Evolutionary conservation across 208 protist genomes (phyloP).

Genomic region (Trypanosomatidae sp.): DNA sequence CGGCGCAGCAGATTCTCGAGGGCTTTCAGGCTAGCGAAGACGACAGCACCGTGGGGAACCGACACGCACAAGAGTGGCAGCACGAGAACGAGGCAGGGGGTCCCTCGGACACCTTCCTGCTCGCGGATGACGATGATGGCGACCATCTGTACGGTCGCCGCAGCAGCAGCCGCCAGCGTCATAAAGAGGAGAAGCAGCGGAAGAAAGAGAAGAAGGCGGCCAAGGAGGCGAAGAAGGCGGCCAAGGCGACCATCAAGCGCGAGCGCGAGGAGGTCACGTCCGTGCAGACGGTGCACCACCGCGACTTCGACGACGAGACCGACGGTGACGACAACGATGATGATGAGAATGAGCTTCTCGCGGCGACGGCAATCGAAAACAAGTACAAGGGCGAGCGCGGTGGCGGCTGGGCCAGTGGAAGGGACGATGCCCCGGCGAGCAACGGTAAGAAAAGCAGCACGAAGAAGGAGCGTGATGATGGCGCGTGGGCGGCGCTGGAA

Average conservation of each 20-base stretch:
- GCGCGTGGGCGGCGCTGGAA: slow-evolving; percentile 21
- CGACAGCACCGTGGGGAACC: neutral
- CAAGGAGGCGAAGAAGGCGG: slow-evolving; percentile 19
- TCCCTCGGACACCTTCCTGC: neutral
- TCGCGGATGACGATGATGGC: neutral
- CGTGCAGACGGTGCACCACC: slow-evolving; percentile 3
- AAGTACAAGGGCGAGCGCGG: slow-evolving; percentile 14
- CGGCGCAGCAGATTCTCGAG: slow-evolving; percentile 55
- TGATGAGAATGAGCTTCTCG: slow-evolving; percentile 7
- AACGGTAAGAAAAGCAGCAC: neutral
- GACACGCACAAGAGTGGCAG: neutral
- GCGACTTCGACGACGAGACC: neutral
- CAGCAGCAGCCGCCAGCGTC: slow-evolving; percentile 6
- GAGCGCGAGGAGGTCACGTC: slow-evolving; percentile 23
- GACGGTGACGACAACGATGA: neutral
- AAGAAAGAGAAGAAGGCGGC: slow-evolving; percentile 22
- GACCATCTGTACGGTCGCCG: neutral
- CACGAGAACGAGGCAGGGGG: neutral
- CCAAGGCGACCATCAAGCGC: slow-evolving; percentile 20
- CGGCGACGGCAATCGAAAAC: slow-evolving; percentile 13
- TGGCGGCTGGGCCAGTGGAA: neutral
- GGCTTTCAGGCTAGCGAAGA: slow-evolving; percentile 20
- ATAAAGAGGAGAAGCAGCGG: slow-evolving; percentile 17
- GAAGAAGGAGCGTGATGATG: slow-evolving; percentile 1
- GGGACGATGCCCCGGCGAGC: neutral